Conservation (phyloP, 257 asterid genomes). For the Plantago ovata region DNA sequence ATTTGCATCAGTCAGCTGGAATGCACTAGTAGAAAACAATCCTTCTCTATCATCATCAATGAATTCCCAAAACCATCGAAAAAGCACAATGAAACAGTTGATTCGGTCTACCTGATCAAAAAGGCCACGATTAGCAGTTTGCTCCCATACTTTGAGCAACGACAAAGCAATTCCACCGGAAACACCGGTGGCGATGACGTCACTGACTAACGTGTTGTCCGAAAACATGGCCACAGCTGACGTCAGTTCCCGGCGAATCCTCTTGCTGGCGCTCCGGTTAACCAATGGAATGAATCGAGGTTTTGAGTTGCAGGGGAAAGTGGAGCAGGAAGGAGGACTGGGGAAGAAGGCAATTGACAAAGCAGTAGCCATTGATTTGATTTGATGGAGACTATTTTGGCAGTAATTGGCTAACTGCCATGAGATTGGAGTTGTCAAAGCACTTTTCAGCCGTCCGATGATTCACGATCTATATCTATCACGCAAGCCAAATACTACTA, state of each 20-base stretch:
- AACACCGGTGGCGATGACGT: constrained; percentile 43
- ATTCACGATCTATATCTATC: no score
- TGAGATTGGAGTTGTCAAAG: no score
- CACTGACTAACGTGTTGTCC: constrained; percentile 27
- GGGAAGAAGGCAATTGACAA: constrained; percentile 17
- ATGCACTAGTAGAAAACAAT: neutral
- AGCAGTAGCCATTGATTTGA: constrained; percentile 21
- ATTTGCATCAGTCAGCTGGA: no score
- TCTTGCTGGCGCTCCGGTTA: constrained; percentile 22
- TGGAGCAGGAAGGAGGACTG: constrained; percentile 18
- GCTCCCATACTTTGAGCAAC: constrained; percentile 47
- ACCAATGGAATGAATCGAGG: constrained; percentile 21
- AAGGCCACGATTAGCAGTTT: constrained; percentile 48
- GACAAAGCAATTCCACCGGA: constrained; percentile 43
- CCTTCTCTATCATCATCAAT: neutral
- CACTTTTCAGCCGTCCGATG: no score
- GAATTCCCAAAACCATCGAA: neutral
- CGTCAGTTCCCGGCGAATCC: constrained; percentile 27
- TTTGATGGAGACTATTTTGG: neutral
- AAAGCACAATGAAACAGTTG: constrained; percentile 5
- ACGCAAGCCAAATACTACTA: no score
- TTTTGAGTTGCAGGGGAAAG: constrained; percentile 10
- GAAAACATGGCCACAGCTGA: constrained; percentile 40
- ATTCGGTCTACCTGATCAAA: constrained; percentile 42
- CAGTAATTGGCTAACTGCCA: neutral